Conservation (phyloP, 768 basidiomycete genomes). For the Multifurca ochricompacta region DNA sequence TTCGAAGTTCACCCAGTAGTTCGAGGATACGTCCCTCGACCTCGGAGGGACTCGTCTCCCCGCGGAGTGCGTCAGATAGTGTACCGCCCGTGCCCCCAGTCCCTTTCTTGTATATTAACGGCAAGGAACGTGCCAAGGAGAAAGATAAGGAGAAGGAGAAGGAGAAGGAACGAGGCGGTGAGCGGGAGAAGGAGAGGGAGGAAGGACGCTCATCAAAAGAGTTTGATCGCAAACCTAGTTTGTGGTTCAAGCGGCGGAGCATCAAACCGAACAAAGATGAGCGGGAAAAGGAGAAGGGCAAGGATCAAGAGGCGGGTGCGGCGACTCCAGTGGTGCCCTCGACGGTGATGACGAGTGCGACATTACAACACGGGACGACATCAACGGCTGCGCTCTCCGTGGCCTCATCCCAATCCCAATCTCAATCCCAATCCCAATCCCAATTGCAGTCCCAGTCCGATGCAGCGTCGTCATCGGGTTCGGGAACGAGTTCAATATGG, state of each 20-base stretch:
- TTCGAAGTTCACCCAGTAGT: slow-evolving; percentile 20
- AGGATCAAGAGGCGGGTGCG: slow-evolving; percentile 2
- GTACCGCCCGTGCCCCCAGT: slow-evolving; percentile 24
- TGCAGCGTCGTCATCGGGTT: slow-evolving; percentile 12
- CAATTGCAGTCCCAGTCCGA: slow-evolving; percentile 17
- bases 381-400: slow-evolving; percentile 8
- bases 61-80: slow-evolving; percentile 21
- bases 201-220: slow-evolving; percentile 24
- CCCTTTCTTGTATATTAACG: slow-evolving; percentile 28
- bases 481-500: slow-evolving; percentile 14
- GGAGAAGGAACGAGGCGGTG: slow-evolving; percentile 28
- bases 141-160: slow-evolving; percentile 25
- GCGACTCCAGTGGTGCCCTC: not conserved
- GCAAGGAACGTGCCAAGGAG: slow-evolving; percentile 23
- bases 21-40: slow-evolving; percentile 12
- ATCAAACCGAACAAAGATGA: slow-evolving; percentile 23
- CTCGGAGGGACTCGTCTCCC: slow-evolving; percentile 19
- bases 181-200: slow-evolving; percentile 29
- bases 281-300: slow-evolving; percentile 13
- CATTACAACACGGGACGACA: not conserved
- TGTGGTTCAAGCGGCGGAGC: slow-evolving; percentile 53
- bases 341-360: not conserved
- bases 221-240: slow-evolving; percentile 35
- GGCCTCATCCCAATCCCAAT: too few species aligned
- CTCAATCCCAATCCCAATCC: too few species aligned